Evolutionary conservation across 305 asterid genomes (phyloP), one percentile per base, ranked within the genome.

Genomic region (Fraxinus sp.): DNA sequence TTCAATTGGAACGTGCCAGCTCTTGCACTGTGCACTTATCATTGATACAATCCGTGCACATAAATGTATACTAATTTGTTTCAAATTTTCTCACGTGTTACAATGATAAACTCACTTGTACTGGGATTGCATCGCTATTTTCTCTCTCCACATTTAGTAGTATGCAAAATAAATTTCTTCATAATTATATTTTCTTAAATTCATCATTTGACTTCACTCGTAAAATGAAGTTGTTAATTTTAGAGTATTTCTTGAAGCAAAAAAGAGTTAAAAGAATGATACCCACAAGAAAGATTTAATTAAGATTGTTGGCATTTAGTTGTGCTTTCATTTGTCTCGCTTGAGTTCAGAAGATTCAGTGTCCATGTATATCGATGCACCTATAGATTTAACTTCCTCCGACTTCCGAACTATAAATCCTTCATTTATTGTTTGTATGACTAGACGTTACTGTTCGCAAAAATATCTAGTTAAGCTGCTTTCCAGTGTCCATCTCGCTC

Each of bases 401-500:
- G 11, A 43, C 41, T 16, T 30, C 57, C 20, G 41, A 26, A 46
- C 37, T 24, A 55, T 55, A 64, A 64, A 64, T 18, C 75, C 75
- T 26, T 28, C 5, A 9, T 28, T 68, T 68, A 28, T 66, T 26
- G 36, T 9, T 64, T 22, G 36, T 9, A 49, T 75, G 16, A 79
- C 10, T 33, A 33, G 24, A 49, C 24, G 10, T 43, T 20, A 36
- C 30, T 36, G 24, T 32, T 32, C 16, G 35, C 62, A 37, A 22
- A 64, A 79, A 24, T 73, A 37, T 49, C 75, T 30, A 28, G 18
- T 68, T 11, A 11, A 68, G 37, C 59, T 78, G 75, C 82, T 79
- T 68, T n/a, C 14, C 66, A 74, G 81, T 35, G 81, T 52, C 73
- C 35, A n/a, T 75, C 16, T 59, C 6, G 32, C 74, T 80, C 83